Evolutionary conservation across 2,329 filamentous ascomycete species (phyloP), one percentile per base, ranked within the genome.

Genomic region (Calycina herbarum): DNA sequence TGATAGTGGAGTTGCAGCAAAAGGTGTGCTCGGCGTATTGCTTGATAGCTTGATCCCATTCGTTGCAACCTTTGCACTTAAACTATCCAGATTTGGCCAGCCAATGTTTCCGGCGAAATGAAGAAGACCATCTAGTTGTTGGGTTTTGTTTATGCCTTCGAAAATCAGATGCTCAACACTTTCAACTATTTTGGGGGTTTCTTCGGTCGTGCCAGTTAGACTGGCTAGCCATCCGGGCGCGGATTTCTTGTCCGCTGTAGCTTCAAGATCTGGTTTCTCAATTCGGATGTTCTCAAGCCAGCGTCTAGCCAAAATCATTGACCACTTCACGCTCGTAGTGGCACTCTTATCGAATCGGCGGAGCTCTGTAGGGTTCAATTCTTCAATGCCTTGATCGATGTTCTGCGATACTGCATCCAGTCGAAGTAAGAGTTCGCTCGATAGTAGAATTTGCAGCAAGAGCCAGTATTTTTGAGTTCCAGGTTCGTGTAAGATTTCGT

Each of bases 231-330:
- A 89, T 72, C 72, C 73, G 74, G 64, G 69, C 67, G 70, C 74
- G 67, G 69, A 75, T 71, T 75, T 78, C 67, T 71, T 77, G 61
- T 72, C 69, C 1, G 61, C 42, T 15, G 61, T 29, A 7, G 62
- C 40, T 10, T 69, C 68, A 29, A 65, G 40, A 59, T 80, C 77
- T 31, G 79, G 76, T 68, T 81, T 83, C 61, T 82, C 80, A 29
- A 90, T 79, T 8, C 83, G 82, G 35, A 90, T 87, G 66, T 90
- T 90, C 68, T 89, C 85, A n/a, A 90, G 80, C 87, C 88, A 90
- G 56, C 82, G 82, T 31, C 86, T 81, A 17, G 88, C 88, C 38
- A 90, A 79, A 51, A 89, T 79, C 48, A 90, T 77, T 3, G 88
- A 89, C 88, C 88, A 90, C 71, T 85, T 87, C 24, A 90, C 86